Base-by-base conservation (phyloP, 208 protist genomes). In the Trypanosomatidae sp. region DNA sequence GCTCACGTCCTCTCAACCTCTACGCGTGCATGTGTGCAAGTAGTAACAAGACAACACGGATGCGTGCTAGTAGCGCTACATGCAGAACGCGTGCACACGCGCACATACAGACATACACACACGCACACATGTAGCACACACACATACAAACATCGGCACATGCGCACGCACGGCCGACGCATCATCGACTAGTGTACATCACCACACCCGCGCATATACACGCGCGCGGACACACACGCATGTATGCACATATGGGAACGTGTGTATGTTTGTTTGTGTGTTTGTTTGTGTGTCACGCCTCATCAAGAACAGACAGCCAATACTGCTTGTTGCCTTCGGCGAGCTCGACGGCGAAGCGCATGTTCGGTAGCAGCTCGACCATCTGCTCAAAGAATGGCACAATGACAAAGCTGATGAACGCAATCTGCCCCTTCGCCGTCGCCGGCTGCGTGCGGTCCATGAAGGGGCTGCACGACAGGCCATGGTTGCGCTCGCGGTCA, bases 361-460 rank as follows among this genome's bases (percentile, higher is more conserved):
- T 76, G 22, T 82, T 66, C 2, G 86, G 89, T 41, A 96, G 43
- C 13, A 93, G 63, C 47, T 82, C 76, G 4, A 65, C 67, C 8
- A 92, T 56, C 48, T 75, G 69, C 45, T 92, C 83, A 66, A 95
- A 90, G 59, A 94, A 85, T 2, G 87, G 85, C 6, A 78, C 66
- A 23, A 92, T 82, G 51, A 96, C 90, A 57, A 88, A 95, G 43
- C 88, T 95, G 60, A 95, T 95, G 58, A 95, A 95, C 2, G 78
- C 63, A 48, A 92, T 85, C 54, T 96, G 87, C 15, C 83, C 78
- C 52, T 95, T 91, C 21, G 76, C 83, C 11, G 90, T 54, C 44
- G 51, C 56, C 0, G 83, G 82, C 18, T 88, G 61, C 10, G 69
- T 30, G 27, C 88, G 71, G 60, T 95, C 73, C 82, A 95, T 96